phyloP scores from a whole-genome alignment of 805 yeast genomes.

The Ogataea pignaliae region DNA sequence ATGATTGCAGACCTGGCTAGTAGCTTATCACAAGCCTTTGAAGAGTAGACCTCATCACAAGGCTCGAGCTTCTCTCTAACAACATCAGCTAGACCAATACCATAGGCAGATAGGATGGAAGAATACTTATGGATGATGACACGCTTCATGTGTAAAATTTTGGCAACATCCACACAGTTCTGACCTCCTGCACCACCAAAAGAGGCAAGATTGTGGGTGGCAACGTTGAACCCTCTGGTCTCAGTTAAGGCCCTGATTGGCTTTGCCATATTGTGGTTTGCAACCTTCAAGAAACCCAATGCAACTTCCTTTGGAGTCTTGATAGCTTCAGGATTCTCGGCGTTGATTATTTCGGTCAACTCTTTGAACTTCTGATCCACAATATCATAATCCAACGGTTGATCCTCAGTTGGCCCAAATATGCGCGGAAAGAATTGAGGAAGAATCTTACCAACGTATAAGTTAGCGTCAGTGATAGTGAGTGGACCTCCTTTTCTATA shows the following conservation, averaged over 20 bases:
- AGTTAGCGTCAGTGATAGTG: constrained; percentile 80
- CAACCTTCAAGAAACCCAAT: constrained; percentile 71
- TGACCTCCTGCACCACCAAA: constrained; percentile 93
- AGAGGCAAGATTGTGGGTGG: constrained; percentile 65
- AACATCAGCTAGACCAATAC: constrained; percentile 59
- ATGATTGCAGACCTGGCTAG: constrained; percentile 15
- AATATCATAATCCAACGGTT: constrained; percentile 54
- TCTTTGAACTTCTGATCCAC: constrained; percentile 46
- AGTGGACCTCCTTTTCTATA: constrained; percentile 81
- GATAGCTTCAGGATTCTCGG: constrained; percentile 25
- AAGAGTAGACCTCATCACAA: constrained; percentile 12
- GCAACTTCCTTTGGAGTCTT: constrained; percentile 65
- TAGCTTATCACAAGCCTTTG: constrained; percentile 7
- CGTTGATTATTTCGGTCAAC: constrained; percentile 51
- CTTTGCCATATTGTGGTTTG: constrained; percentile 79
- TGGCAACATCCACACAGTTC: constrained; percentile 71
- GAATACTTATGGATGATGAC: constrained; percentile 74
- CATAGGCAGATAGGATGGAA: constrained; percentile 73
- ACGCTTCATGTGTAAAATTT: constrained; percentile 55
- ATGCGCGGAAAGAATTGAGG: constrained; percentile 76
- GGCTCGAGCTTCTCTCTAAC: constrained; percentile 32
- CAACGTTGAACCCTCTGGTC: constrained; percentile 63
- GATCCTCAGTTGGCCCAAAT: constrained; percentile 73
- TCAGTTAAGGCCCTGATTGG: constrained; percentile 79
- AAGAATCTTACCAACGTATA: constrained; percentile 61